Evolutionary conservation across 495 filamentous ascomycete genomes (phyloP).

Genomic region (Neurospora sp.): DNA sequence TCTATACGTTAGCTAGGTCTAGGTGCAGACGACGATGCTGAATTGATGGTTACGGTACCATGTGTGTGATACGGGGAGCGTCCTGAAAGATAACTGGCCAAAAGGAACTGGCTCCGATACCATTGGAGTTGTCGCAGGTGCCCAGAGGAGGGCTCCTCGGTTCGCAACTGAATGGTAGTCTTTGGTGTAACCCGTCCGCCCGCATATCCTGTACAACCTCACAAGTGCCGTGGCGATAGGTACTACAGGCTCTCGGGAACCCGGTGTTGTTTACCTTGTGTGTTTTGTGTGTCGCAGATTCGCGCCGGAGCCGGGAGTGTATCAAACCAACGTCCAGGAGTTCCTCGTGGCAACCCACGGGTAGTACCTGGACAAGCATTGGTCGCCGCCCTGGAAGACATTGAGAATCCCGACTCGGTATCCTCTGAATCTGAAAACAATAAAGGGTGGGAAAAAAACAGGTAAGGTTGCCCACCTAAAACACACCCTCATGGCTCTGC

Average conservation of each 20-base stretch:
- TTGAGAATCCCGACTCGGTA: background rate
- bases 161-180: background rate
- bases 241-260: background rate
- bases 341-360: background rate
- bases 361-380: background rate
- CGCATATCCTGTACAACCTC: background rate
- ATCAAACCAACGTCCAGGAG: background rate
- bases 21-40: background rate
- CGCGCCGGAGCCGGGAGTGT: background rate
- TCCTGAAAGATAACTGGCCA: background rate
- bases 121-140: background rate
- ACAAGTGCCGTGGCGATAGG: background rate
- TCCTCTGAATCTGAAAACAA: background rate
- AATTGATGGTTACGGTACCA: background rate
- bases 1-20: background rate
- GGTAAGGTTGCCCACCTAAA: background rate
- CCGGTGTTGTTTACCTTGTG: background rate
- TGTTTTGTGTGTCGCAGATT: background rate
- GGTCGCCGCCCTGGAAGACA: background rate
- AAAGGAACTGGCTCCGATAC: background rate
- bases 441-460: background rate
- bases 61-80: background rate
- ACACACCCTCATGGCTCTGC: background rate
- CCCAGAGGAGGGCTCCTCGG: background rate
- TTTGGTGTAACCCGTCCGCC: background rate